Conservation (phyloP, 1,284 basidiomycete genomes). For the Trichosporon ovoides region DNA sequence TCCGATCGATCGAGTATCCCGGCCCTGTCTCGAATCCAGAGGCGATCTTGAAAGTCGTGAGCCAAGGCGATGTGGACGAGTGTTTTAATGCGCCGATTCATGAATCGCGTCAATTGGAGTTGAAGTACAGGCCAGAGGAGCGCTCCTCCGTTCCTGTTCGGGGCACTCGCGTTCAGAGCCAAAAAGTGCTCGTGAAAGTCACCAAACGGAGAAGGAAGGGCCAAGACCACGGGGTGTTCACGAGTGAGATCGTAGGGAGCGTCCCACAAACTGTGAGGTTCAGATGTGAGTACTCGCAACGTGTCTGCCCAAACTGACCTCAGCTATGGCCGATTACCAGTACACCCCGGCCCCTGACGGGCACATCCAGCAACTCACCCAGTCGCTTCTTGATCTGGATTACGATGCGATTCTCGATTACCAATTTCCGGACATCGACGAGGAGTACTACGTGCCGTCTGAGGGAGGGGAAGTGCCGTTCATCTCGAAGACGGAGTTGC, state of each 20-base stretch:
- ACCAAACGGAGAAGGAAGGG: constrained; percentile 53
- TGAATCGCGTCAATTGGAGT: constrained; percentile 57
- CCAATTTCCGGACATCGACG: constrained; percentile 60
- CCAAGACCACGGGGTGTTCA: constrained; percentile 66
- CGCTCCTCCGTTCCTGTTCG: constrained; percentile 74
- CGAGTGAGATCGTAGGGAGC: constrained; percentile 67
- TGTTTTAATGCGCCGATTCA: constrained; percentile 55
- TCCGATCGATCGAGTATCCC: constrained; percentile 82
- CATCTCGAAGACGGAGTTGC: constrained; percentile 35
- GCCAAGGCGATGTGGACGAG: constrained; percentile 62
- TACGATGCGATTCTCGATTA: constrained; percentile 68
- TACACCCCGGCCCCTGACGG: constrained; percentile 69
- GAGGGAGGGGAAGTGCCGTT: constrained; percentile 23
- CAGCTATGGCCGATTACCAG: constrained; percentile 89
- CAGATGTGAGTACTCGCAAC: constrained; percentile 59
- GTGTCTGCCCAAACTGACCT: background rate
- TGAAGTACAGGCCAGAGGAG: constrained; percentile 65
- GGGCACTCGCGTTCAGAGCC: constrained; percentile 67
- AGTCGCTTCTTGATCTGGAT: constrained; percentile 70
- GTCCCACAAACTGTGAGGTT: constrained; percentile 80
- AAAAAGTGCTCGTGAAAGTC: constrained; percentile 74
- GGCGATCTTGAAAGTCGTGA: constrained; percentile 63
- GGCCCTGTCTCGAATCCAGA: constrained; percentile 63
- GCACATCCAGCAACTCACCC: constrained; percentile 61
- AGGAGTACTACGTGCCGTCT: constrained; percentile 53